These are phyloP conservation scores for Hibiscus syriacus DNA, from an alignment of 345 rosid genomes.

Conservation along the genomic window DNA sequence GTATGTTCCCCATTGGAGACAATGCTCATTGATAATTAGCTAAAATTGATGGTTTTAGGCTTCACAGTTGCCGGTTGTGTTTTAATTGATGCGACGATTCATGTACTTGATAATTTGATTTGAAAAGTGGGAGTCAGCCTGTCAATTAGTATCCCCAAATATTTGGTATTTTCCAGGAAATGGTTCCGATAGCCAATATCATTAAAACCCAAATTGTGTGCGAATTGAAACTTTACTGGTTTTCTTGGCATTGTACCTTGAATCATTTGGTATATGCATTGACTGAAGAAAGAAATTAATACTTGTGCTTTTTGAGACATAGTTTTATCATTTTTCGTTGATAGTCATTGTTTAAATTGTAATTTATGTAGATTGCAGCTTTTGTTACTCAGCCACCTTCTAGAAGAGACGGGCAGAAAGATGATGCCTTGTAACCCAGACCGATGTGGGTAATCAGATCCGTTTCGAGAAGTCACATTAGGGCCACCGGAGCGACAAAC, in stretches of 20 bases:
- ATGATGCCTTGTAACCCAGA: too few species aligned
- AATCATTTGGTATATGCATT: neutral
- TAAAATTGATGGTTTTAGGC: neutral
- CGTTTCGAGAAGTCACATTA: too few species aligned
- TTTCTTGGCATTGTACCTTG: neutral
- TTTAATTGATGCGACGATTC: neutral
- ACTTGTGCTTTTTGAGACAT: neutral
- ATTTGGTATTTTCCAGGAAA: neutral
- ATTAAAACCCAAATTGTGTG: neutral
- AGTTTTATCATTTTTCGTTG: neutral
- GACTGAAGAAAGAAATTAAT: neutral
- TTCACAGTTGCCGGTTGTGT: neutral
- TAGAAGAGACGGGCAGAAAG: conserved; percentile 67
- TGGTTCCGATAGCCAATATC: neutral
- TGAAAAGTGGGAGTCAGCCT: neutral
- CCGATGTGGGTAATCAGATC: too few species aligned
- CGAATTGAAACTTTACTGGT: neutral
- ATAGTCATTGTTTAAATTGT: neutral
- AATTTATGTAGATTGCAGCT: conserved; percentile 70
- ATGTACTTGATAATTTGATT: neutral
- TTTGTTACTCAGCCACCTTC: conserved; percentile 89
- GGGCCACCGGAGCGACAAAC: too few species aligned
- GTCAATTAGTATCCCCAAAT: neutral
- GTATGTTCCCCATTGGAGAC: neutral
- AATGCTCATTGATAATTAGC: neutral